phyloP scores from a whole-genome alignment of 225 moss, liverwort and hornwort genomes.

The Physcomitrellopsis africana region DNA sequence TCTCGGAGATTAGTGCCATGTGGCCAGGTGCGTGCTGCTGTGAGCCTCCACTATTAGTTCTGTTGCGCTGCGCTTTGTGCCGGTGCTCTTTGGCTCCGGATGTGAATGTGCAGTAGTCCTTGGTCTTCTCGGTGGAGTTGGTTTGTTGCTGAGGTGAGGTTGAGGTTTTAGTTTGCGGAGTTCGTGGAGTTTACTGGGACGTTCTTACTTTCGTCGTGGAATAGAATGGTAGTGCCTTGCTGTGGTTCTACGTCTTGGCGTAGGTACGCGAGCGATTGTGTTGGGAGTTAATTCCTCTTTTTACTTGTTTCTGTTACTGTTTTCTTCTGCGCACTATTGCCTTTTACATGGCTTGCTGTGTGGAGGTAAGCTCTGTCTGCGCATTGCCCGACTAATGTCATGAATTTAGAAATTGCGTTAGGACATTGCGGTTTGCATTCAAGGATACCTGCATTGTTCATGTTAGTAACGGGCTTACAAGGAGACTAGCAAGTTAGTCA shows the following conservation, averaged over 20 bases:
- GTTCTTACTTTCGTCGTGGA: background rate
- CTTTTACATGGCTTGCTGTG: conserved; percentile 12
- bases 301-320: background rate
- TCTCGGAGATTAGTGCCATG: conserved; percentile 95
- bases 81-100: background rate
- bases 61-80: background rate
- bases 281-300: background rate
- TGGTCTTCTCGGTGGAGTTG: background rate
- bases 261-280: too few relatives aligned
- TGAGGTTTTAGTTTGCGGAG: background rate
- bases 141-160: background rate
- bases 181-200: conserved; percentile 7
- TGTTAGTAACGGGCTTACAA: background rate
- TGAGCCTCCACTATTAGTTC: conserved; percentile 12
- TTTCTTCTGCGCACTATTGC: conserved; percentile 28
- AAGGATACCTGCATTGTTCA: conserved; percentile 23
- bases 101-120: background rate
- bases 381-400: conserved; percentile 1
- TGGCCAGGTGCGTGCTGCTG: conserved; percentile 81
- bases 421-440: conserved; percentile 30
- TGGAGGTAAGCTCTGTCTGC: background rate
- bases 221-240: background rate
- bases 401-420: conserved; percentile 31
- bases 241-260: conserved; percentile 8
- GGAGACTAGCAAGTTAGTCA: background rate